phyloP scores from a whole-genome alignment of 164 flowering plant genomes.

The Akebia trifoliata region DNA sequence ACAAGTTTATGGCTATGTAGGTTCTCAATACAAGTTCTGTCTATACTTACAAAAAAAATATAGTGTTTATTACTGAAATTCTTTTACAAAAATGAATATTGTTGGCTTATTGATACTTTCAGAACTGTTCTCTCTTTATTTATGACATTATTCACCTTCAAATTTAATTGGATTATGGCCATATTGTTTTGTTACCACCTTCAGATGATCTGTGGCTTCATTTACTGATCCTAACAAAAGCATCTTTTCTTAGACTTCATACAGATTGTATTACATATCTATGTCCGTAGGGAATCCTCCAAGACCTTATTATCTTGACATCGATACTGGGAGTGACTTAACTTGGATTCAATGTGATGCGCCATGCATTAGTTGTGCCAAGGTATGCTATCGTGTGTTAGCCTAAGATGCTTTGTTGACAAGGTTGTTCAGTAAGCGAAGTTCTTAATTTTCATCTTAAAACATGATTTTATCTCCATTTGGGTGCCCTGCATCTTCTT shows the following conservation, averaged over 20 bases:
- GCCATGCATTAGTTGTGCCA: constrained; percentile 62
- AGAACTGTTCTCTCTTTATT: not conserved
- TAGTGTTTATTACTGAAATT: too few species aligned
- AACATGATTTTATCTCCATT: not conserved
- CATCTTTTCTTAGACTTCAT: constrained; percentile 7
- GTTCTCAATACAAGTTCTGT: too few species aligned
- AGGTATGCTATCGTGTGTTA: constrained; percentile 16
- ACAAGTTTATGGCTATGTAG: too few species aligned
- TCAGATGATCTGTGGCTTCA: not conserved
- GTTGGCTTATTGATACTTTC: not conserved
- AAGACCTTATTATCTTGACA: constrained; percentile 62
- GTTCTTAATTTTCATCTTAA: too few species aligned
- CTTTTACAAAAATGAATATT: too few species aligned
- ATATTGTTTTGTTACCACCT: not conserved
- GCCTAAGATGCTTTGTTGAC: constrained; percentile 4
- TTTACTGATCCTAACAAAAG: constrained; percentile 5
- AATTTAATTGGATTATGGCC: not conserved
- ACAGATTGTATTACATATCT: constrained; percentile 57
- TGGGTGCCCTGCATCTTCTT: not conserved
- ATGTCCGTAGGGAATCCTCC: constrained; percentile 64
- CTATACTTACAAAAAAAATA: too few species aligned
- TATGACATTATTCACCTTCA: not conserved
- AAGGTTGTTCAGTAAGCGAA: not conserved
- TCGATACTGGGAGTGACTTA: constrained; percentile 89
- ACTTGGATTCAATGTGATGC: constrained; percentile 94